Base-by-base conservation (phyloP, 2,329 filamentous ascomycete genomes). In the Phialophora tarda region DNA sequence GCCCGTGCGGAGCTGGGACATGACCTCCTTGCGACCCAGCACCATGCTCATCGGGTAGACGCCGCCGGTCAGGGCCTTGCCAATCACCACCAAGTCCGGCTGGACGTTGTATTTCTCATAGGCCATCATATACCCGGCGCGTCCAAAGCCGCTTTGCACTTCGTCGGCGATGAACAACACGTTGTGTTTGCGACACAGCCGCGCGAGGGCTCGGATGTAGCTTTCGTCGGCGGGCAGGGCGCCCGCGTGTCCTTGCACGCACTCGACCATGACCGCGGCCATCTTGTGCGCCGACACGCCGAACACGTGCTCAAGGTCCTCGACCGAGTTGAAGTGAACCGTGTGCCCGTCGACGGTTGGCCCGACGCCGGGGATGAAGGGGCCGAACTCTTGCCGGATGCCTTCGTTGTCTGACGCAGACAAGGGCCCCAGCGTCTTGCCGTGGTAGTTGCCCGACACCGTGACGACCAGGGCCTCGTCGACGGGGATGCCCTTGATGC, bases 121-220 rank as follows among this genome's bases (percentile, higher is more conserved):
- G 7, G 92, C 92, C 93, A 92, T 96, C 87, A 96, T 95, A 78
- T 91, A 92, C 74, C 92, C 92, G 0, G 92, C 96, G 47, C 93
- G 91, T 73, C 93, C 93, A 38, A 96, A 89, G 77, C 92, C 93
- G 5, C 92, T 96, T 81, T 96, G 92, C 14, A 97, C 92, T 81
- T 97, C 92, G 77, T 97, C 92, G 70, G 95, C 92, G 75, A 97
- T 96, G 78, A 96, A 84, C 8, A 65, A 38, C 12, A 32, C 32
- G 28, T 61, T 48, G 57, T 65, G 32, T 28, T 55, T 55, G 6
- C 17, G 11, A 28, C 63, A 65, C 7, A 65, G 34, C 24, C 55
- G 57, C 14, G 2, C 8, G 6, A 62, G 32, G 21, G 28, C 30
- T 14, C 28, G 23, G 23, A 61, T 23, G 21, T 65, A 65, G 26